Evolutionary conservation across 306 rosid species (phyloP).

Genomic region (Boehmeria nivea): DNA sequence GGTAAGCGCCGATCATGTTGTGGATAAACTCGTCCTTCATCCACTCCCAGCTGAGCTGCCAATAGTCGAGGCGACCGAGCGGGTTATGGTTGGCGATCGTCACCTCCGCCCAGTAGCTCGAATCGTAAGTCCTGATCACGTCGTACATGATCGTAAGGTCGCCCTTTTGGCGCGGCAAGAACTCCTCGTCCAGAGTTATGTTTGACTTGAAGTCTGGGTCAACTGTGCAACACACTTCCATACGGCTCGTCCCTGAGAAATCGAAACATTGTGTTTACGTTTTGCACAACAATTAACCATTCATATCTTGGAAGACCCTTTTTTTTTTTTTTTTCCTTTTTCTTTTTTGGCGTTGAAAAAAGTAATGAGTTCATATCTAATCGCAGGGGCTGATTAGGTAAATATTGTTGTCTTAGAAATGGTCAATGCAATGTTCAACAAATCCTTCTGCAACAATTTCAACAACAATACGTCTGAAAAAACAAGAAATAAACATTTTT

Average conservation of each 20-base stretch:
- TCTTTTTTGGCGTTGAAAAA: no score
- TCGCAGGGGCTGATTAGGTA: no score
- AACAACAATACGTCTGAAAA: no score
- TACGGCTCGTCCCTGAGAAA: conserved; percentile 49
- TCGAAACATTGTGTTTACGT: not conserved
- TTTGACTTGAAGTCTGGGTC: conserved; percentile 51
- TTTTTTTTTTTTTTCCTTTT: no score
- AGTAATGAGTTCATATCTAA: not conserved
- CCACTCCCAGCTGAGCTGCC: conserved; percentile 96
- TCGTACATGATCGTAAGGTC: conserved; percentile 93
- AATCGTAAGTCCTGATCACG: conserved; percentile 54
- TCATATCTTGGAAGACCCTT: not conserved
- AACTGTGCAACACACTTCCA: conserved; percentile 64
- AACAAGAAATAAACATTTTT: no score
- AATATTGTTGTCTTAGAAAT: no score
- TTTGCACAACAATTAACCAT: not conserved
- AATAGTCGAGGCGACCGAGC: conserved; percentile 91
- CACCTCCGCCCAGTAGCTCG: conserved; percentile 78
- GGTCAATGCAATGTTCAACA: no score
- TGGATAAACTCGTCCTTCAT: conserved; percentile 72
- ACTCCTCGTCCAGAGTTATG: conserved; percentile 41
- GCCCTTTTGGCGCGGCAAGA: conserved; percentile 72
- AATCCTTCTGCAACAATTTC: no score
- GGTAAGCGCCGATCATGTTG: conserved; percentile 88
- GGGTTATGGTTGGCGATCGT: conserved; percentile 74